These are phyloP conservation scores for Artemisia argyi DNA, from an alignment of 129 eudicot genomes.

Conservation along the genomic window DNA sequence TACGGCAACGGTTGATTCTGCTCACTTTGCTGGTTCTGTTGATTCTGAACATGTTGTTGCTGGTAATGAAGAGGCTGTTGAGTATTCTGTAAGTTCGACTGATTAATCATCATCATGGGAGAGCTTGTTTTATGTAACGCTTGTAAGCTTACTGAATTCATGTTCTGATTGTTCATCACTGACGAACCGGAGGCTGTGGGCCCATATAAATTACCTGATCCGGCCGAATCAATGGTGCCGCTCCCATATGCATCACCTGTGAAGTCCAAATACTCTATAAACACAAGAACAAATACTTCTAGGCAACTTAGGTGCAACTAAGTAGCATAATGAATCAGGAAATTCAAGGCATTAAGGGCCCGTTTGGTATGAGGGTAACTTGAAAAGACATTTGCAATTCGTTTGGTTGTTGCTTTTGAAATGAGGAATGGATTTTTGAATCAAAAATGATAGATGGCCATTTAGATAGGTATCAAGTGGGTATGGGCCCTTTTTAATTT, in stretches of 20 bases:
- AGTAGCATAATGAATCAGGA: background rate
- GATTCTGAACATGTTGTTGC: conserved; percentile 57
- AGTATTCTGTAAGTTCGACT: conserved; percentile 37
- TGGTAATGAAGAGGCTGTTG: conserved; percentile 49
- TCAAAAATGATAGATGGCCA: too few species aligned
- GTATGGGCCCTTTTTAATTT: too few species aligned
- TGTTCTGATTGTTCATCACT: conserved; percentile 53
- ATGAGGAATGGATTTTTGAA: too few species aligned
- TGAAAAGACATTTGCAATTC: too few species aligned
- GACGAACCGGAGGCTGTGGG: conserved; percentile 49
- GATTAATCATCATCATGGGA: conserved; percentile 45
- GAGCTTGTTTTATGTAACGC: conserved; percentile 48
- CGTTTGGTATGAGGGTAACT: too few species aligned
- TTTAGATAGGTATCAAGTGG: too few species aligned
- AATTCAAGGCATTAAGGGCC: too few species aligned
- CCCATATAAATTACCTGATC: conserved; percentile 55
- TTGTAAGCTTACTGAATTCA: conserved; percentile 49
- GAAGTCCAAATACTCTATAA: conserved; percentile 5
- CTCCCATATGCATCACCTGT: conserved; percentile 69
- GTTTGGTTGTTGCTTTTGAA: too few species aligned
- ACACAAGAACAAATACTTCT: background rate
- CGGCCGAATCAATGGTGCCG: conserved; percentile 46
- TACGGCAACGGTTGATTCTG: conserved; percentile 42
- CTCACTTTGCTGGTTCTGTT: conserved; percentile 39
- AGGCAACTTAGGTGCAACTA: background rate